A percentile compares a stretch with the other conserved stretches of the same genome.
Evolutionary conservation across 208 protist species (phyloP).

Genomic region (Crithidia acanthocephali): DNA sequence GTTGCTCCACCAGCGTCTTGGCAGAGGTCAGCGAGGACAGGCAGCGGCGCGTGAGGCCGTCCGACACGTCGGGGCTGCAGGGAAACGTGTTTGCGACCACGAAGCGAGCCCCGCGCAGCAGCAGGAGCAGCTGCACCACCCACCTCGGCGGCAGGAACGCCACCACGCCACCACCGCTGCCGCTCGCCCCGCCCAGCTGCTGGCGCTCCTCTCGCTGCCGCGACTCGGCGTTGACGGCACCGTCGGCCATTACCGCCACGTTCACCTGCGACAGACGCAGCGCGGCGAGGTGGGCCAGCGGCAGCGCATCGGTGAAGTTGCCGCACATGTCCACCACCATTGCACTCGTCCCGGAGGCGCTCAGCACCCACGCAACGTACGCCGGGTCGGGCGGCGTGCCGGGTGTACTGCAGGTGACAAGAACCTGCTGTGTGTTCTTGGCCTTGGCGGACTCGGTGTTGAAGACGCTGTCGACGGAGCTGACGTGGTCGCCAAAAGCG

Average conservation of each 20-base stretch:
- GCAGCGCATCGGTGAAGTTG: constrained; percentile 41
- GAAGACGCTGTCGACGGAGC: constrained; percentile 37
- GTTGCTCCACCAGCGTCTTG: constrained; percentile 43
- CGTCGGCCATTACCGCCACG: constrained; percentile 38
- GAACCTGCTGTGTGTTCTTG: constrained; percentile 34
- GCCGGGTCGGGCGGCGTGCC: constrained; percentile 36
- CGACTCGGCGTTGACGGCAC: constrained; percentile 51
- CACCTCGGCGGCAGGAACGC: constrained; percentile 35
- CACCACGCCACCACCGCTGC: not conserved
- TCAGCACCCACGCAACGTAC: constrained; percentile 55
- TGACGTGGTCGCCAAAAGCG: constrained; percentile 61
- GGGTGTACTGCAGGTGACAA: constrained; percentile 48
- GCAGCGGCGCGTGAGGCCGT: constrained; percentile 48
- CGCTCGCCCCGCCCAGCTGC: constrained; percentile 16
- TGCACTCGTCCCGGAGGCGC: constrained; percentile 14
- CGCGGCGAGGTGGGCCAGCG: constrained; percentile 37
- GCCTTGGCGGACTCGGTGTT: constrained; percentile 34
- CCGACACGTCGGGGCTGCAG: constrained; percentile 37
- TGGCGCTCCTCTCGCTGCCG: constrained; percentile 64
- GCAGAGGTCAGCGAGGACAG: constrained; percentile 41
- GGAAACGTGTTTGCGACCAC: constrained; percentile 52
- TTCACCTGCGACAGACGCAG: constrained; percentile 61
- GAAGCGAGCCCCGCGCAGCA: constrained; percentile 69
- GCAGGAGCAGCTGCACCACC: constrained; percentile 59
- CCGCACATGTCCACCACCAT: constrained; percentile 55